Base-by-base conservation (phyloP, 139 green algal species). In the Chlorella sp. region DNA sequence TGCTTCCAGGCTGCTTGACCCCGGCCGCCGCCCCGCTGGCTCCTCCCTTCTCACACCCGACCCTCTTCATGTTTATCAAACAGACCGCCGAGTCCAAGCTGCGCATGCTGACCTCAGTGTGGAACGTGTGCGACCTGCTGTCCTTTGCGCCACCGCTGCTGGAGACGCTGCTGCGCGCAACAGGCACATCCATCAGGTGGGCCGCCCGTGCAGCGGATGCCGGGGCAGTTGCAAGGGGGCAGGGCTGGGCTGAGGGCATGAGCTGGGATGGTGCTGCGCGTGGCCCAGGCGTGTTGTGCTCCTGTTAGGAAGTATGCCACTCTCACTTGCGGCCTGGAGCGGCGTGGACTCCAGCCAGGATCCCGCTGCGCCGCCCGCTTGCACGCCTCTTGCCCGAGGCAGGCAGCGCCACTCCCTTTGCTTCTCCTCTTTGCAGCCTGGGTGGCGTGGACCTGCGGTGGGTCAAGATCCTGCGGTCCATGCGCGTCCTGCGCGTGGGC, bases 111-210 rank as follows among this genome's bases (percentile, higher is more conserved):
- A 75, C 51, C 24, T 73, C 77, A 2, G 58, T 86, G 8, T 91
- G 87, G 84, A 93, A 91, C 62, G 28, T 94, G 14, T 79, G 95
- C 76, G 94, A 97, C 87, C 74, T 95, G 32, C 80, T 95, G 43
- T 93, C 94, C n/a, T 96, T 96, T 85, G 73, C 84, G 24, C 94
- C 94, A 0, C 88, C 90, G 0, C 77, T 97, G 76, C 64, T 96
- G 74, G 92, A 95, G 70, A 74, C 78, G 16, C 17, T 82, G 28
- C 76, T 93, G 76, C 62, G 43, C 73, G 58, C 81, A 64, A 65
- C 65, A 16, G 67, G 56, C 75, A 64, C 60, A 75, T 60, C 60
- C 58, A 74, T 82, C 88, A 82, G 40, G 77, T 73, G 54, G 14
- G 46, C n/a, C 48, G 34, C 7, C 11, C 11, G 46, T 54, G 46